Evolutionary conservation across 2,329 filamentous ascomycete species (phyloP).

Genomic region (Neonectria sp.): DNA sequence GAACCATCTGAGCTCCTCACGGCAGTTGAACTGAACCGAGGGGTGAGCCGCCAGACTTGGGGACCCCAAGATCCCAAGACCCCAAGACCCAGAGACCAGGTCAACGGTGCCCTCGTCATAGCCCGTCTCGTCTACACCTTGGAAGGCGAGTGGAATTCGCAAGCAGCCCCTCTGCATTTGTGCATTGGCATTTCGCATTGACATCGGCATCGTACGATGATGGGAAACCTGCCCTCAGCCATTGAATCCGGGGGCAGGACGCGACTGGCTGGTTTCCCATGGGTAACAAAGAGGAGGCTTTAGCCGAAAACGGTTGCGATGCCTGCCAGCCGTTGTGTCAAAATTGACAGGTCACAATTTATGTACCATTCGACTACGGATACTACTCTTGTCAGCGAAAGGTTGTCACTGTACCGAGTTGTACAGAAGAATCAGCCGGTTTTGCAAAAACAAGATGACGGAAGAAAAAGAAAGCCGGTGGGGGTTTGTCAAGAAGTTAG

Average conservation of each 20-base stretch:
- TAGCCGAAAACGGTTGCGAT: constrained; percentile 14
- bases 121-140: not conserved
- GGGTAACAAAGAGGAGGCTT: constrained; percentile 5
- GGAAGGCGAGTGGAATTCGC: not conserved
- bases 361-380: not conserved
- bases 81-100: constrained; percentile 6
- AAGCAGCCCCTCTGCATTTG: not conserved
- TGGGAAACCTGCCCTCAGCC: constrained; percentile 7
- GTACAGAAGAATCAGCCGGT: not conserved
- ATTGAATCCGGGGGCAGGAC: constrained; percentile 4
- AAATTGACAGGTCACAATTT: constrained; percentile 23
- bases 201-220: constrained; percentile 17
- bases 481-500: not conserved
- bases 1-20: constrained; percentile 13
- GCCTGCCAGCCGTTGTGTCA: constrained; percentile 5
- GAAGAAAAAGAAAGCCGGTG: not conserved
- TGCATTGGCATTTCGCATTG: not conserved
- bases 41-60: constrained; percentile 20
- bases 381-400: not conserved
- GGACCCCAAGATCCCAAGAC: too few relatives aligned
- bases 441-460: not conserved
- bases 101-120: constrained; percentile 2
- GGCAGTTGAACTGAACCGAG: constrained; percentile 17
- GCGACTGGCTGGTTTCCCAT: constrained; percentile 12
- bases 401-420: constrained; percentile 1